Conservation (phyloP, 495 filamentous ascomycete genomes). For the Alectoria sarmentosa region DNA sequence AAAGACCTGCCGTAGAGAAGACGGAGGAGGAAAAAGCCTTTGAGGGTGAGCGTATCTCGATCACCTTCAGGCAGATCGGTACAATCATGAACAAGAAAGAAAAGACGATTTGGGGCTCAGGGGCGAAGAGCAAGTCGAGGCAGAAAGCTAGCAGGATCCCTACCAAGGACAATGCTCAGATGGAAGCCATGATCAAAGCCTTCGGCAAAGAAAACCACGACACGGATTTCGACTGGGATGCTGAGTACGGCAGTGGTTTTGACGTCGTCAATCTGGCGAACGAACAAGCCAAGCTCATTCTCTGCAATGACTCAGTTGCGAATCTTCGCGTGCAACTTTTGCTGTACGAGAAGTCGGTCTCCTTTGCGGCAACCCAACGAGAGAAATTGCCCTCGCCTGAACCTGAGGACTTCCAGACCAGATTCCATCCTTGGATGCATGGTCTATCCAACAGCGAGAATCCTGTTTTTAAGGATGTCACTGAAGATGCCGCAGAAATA, state of each 20-base stretch:
- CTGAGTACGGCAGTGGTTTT: slow-evolving; percentile 71
- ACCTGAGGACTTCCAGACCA: slow-evolving; percentile 2
- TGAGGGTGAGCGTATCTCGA: slow-evolving; percentile 72
- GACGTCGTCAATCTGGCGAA: slow-evolving; percentile 74
- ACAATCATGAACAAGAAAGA: slow-evolving; percentile 65
- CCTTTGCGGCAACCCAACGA: slow-evolving; percentile 36
- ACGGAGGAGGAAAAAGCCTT: slow-evolving; percentile 61
- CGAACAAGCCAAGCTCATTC: slow-evolving; percentile 43
- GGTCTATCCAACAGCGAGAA: slow-evolving; percentile 26
- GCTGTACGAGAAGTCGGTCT: slow-evolving; percentile 52
- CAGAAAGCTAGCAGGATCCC: slow-evolving; percentile 52
- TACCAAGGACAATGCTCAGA: slow-evolving; percentile 56
- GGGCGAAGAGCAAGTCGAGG: slow-evolving; percentile 61
- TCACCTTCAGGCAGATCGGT: slow-evolving; percentile 87
- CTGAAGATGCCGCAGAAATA: slow-evolving; percentile 39
- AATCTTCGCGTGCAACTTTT: slow-evolving; percentile 52
- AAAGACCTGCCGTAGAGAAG: slow-evolving; percentile 59
- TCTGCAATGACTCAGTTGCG: slow-evolving; percentile 45
- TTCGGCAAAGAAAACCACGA: slow-evolving; percentile 83
- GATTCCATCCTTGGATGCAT: slow-evolving; percentile 26
- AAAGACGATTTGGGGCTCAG: slow-evolving; percentile 82
- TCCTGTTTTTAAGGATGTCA: slow-evolving; percentile 49
- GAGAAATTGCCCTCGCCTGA: slow-evolving; percentile 5
- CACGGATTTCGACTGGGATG: slow-evolving; percentile 70
- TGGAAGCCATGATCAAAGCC: slow-evolving; percentile 58